phyloP scores from a whole-genome alignment of 2,329 filamentous ascomycete genomes.

The Botryosphaeria agaves region DNA sequence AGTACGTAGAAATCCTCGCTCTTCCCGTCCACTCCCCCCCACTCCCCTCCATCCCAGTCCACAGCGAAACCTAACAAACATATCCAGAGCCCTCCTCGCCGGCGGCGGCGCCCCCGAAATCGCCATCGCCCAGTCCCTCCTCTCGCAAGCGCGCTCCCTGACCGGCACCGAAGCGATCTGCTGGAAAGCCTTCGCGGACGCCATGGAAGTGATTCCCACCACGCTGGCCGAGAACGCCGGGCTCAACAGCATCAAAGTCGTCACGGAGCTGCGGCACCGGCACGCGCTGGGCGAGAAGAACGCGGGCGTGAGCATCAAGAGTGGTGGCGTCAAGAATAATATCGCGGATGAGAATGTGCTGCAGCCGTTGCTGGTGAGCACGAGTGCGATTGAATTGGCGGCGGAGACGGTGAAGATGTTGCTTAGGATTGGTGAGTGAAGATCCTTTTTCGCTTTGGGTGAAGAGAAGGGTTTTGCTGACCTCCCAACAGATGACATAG shows the following conservation, averaged over 20 bases:
- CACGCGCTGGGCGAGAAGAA: conserved; percentile 93
- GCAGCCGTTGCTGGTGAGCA: conserved; percentile 90
- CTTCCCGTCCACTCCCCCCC: not conserved
- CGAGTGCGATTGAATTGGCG: conserved; percentile 89
- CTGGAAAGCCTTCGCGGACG: conserved; percentile 97
- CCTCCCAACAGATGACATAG: too few relatives aligned
- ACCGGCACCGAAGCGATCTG: conserved; percentile 91
- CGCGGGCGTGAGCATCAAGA: conserved; percentile 95
- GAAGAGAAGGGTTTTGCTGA: too few relatives aligned
- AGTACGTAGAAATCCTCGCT: conserved; percentile 18
- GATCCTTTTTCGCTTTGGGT: too few relatives aligned
- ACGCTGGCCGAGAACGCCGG: conserved; percentile 95
- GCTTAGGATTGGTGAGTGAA: conserved; percentile 51
- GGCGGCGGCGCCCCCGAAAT: conserved; percentile 94
- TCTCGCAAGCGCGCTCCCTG: conserved; percentile 64
- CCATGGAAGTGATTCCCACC: conserved; percentile 91
- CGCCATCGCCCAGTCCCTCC: conserved; percentile 77
- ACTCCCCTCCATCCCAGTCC: not conserved
- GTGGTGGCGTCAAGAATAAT: conserved; percentile 89
- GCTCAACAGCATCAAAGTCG: conserved; percentile 95
- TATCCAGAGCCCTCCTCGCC: conserved; percentile 59
- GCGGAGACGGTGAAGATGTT: conserved; percentile 98
- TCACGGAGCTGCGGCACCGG: conserved; percentile 84
- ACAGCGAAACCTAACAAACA: too few relatives aligned
- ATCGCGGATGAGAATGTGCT: conserved; percentile 94